Evolutionary conservation across 768 basidiomycete genomes (phyloP).

Genomic region (Russula olivacea): DNA sequence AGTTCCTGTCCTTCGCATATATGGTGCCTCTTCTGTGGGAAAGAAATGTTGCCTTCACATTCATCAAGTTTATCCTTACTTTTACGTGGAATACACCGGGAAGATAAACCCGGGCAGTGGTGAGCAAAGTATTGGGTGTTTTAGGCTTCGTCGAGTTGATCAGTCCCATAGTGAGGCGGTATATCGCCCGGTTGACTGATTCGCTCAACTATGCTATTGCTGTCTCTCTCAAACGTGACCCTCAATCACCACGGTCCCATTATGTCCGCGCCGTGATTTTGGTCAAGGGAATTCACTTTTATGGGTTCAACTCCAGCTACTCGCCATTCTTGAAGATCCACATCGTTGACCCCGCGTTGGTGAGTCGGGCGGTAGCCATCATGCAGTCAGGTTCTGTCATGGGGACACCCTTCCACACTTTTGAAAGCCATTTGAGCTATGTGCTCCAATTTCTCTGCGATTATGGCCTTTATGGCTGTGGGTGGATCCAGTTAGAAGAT

Average conservation of each 20-base stretch:
- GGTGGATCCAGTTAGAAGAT: constrained; percentile 71
- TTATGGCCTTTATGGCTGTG: constrained; percentile 92
- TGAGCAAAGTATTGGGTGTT: constrained; percentile 33
- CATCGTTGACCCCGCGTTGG: constrained; percentile 61
- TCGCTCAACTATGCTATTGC: constrained; percentile 86
- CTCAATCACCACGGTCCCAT: constrained; percentile 48
- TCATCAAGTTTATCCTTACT: constrained; percentile 92
- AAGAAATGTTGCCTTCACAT: constrained; percentile 81
- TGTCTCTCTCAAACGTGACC: constrained; percentile 70
- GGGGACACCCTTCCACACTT: constrained; percentile 69
- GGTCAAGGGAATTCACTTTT: constrained; percentile 94
- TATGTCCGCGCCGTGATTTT: constrained; percentile 72
- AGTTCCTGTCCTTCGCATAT: constrained; percentile 82
- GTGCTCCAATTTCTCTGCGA: constrained; percentile 91
- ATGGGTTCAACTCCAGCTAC: constrained; percentile 85
- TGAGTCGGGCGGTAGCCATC: constrained; percentile 67
- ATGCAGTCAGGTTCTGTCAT: constrained; percentile 80
- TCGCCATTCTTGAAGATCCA: constrained; percentile 85
- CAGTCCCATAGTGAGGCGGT: constrained; percentile 53
- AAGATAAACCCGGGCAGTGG: constrained; percentile 59
- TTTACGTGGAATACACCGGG: constrained; percentile 78
- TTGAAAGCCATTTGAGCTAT: constrained; percentile 87
- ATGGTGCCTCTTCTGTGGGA: constrained; percentile 72
- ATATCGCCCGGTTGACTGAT: constrained; percentile 59
- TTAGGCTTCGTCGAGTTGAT: neutral